phyloP scores from a whole-genome alignment of 805 yeast genomes.

The Sungouiozyma intestinalis region DNA sequence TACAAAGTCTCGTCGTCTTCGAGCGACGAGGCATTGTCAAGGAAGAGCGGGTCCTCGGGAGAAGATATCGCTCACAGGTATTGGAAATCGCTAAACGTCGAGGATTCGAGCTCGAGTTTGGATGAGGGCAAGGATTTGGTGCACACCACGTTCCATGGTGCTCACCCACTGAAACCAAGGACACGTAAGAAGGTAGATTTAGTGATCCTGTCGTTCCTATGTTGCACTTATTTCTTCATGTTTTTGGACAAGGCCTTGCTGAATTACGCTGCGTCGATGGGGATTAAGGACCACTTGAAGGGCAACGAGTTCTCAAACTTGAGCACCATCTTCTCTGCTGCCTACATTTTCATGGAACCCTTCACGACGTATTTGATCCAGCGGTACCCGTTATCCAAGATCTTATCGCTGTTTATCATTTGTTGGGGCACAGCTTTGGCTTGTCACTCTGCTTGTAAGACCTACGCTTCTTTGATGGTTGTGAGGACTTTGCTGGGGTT shows the following conservation, averaged over 20 bases:
- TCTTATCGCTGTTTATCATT: constrained; percentile 36
- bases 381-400: constrained; percentile 42
- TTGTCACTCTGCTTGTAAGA: constrained; percentile 42
- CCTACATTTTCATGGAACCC: constrained; percentile 47
- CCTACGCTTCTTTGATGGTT: constrained; percentile 46
- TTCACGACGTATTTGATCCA: constrained; percentile 40
- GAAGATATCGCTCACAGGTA: constrained; percentile 5
- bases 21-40: neutral
- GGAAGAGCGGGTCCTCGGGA: neutral
- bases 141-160: constrained; percentile 17
- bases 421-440: constrained; percentile 47
- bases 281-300: constrained; percentile 39
- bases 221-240: constrained; percentile 46
- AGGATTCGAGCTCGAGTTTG: no score
- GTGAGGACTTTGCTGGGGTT: constrained; percentile 43
- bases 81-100: constrained; percentile 3
- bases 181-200: constrained; percentile 35
- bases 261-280: constrained; percentile 58
- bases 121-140: neutral
- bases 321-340: constrained; percentile 43
- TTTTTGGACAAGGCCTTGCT: constrained; percentile 49
- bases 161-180: constrained; percentile 12
- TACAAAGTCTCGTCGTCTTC: neutral
- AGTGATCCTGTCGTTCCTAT: constrained; percentile 39
- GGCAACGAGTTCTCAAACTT: constrained; percentile 42